Conservation (phyloP, 139 green algal species). For the Closterium sp. region DNA sequence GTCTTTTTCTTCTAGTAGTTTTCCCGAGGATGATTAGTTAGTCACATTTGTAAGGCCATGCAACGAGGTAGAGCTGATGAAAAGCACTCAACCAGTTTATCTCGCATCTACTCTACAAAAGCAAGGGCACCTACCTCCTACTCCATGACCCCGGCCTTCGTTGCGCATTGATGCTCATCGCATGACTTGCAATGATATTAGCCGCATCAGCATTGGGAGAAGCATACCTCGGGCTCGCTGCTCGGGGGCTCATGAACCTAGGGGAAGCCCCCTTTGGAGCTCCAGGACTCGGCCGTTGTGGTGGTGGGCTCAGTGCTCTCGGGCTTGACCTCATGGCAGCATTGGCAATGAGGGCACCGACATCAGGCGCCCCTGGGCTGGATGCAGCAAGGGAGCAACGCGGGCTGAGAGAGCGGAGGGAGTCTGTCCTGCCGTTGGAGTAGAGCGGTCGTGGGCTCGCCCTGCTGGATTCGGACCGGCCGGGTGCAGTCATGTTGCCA, state of each 20-base stretch:
- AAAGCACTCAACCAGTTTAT: neutral
- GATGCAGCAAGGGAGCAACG: neutral
- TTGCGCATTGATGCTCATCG: constrained; percentile 29
- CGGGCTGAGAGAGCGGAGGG: neutral
- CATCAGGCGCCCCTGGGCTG: constrained; percentile 19
- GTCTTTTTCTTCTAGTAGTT: too few relatives aligned
- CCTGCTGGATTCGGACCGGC: neutral
- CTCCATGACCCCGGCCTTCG: neutral
- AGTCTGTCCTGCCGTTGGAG: neutral
- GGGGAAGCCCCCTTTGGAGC: neutral
- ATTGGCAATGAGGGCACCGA: constrained; percentile 15
- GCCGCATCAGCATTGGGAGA: constrained; percentile 5
- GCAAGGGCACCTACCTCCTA: neutral
- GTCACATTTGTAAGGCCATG: neutral
- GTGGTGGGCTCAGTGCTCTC: neutral
- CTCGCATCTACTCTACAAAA: neutral
- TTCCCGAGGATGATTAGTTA: neutral
- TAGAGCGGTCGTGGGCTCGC: neutral
- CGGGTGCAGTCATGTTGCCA: neutral
- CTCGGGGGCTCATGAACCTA: neutral
- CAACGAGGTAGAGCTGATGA: neutral
- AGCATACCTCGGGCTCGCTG: neutral
- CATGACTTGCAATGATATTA: constrained; percentile 23
- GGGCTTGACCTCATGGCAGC: constrained; percentile 24
- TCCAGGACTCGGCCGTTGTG: neutral